Percentiles rank a stretch among this genome's conserved stretches.
Conservation (phyloP, 768 basidiomycete species). For the Auriscalpium microsporum region DNA sequence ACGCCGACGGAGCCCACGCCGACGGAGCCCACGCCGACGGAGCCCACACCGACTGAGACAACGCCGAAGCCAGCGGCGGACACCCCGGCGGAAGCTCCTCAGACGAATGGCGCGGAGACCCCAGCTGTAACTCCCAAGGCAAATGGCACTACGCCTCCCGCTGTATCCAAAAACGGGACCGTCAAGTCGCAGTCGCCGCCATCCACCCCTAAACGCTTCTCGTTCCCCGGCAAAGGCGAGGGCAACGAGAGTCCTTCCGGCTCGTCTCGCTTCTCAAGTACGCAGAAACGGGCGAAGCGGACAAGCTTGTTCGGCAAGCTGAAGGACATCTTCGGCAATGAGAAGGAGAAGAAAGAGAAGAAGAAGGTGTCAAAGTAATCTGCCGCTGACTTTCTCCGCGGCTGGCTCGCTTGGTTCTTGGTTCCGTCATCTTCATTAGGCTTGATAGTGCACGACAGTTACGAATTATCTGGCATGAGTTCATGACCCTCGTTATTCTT, state of each 20-base stretch:
- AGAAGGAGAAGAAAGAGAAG: constrained; percentile 10
- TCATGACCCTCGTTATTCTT: neutral
- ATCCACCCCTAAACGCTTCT: constrained; percentile 8
- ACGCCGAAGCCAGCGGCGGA: neutral
- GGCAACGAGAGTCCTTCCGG: constrained; percentile 9
- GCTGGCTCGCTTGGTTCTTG: neutral
- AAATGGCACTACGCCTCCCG: neutral
- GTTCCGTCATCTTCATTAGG: no score
- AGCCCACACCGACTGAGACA: neutral
- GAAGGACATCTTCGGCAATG: constrained; percentile 12
- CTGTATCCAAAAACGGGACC: neutral
- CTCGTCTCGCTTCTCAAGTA: constrained; percentile 10
- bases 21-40: neutral
- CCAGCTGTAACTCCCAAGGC: neutral
- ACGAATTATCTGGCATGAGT: neutral
- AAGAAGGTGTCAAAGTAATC: constrained; percentile 10
- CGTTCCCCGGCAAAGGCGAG: constrained; percentile 4
- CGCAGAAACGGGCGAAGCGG: constrained; percentile 13
- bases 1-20: neutral
- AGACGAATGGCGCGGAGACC: neutral
- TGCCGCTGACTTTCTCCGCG: neutral
- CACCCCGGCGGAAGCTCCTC: neutral
- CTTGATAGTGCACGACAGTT: neutral
- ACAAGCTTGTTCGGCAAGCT: constrained; percentile 10
- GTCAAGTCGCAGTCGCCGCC: neutral